These are phyloP conservation scores for Monosporascus sp. DNA, from an alignment of 2,329 filamentous ascomycete species.

Conservation along the genomic window DNA sequence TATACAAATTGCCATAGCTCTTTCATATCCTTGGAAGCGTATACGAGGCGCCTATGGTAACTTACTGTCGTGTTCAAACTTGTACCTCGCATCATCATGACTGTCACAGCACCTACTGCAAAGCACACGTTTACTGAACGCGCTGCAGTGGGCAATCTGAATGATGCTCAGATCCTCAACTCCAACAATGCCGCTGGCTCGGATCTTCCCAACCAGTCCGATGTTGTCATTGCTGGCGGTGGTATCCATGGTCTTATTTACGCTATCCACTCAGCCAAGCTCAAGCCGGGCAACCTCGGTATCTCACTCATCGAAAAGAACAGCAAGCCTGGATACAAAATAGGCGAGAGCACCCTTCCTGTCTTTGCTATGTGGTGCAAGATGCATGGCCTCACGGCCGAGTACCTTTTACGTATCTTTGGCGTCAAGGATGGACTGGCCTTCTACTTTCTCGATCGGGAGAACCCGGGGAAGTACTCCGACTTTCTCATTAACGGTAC, in stretches of 20 bases:
- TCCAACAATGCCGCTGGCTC: conserved; percentile 9
- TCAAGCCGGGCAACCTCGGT: conserved; percentile 6
- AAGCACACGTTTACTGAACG: conserved; percentile 2
- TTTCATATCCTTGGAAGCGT: no score
- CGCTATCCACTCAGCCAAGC: conserved; percentile 14
- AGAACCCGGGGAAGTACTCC: conserved; percentile 9
- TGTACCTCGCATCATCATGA: neutral
- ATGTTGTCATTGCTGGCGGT: conserved; percentile 18
- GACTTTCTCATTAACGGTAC: conserved; percentile 12
- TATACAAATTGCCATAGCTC: no score
- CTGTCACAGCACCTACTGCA: neutral
- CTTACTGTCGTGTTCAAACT: neutral
- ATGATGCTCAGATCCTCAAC: conserved; percentile 11
- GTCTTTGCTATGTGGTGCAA: conserved; percentile 17
- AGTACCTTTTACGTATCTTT: conserved; percentile 15
- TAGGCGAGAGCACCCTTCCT: conserved; percentile 20
- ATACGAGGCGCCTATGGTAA: no score
- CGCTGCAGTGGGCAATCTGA: neutral
- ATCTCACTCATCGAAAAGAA: conserved; percentile 16
- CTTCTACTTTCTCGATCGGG: conserved; percentile 18
- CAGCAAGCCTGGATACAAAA: conserved; percentile 17
- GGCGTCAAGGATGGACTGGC: conserved; percentile 21
- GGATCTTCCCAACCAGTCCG: conserved; percentile 9
- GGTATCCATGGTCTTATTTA: conserved; percentile 20
- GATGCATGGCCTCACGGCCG: conserved; percentile 9